Percentiles rank a stretch among this genome's conserved stretches.
Conservation (phyloP, 345 rosid genomes). For the Brassica juncea region DNA sequence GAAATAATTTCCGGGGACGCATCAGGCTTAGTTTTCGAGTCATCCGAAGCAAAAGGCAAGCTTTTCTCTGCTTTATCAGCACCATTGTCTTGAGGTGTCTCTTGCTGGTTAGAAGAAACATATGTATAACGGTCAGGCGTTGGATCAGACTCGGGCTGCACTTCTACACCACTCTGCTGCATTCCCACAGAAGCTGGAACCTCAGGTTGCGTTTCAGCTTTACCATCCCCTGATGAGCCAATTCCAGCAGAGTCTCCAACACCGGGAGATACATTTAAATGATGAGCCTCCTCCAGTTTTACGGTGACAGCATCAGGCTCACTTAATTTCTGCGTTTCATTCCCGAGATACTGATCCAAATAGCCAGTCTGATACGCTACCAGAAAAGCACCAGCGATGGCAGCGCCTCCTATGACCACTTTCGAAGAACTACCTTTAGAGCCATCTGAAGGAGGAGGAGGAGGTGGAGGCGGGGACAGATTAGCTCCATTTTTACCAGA, state of each 20-base stretch:
- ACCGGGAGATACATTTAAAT: slow-evolving; percentile 16
- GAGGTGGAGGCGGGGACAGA: too few species aligned
- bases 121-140: slow-evolving; percentile 37
- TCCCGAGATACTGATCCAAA: slow-evolving; percentile 53
- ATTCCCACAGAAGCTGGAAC: background rate
- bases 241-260: slow-evolving; percentile 42
- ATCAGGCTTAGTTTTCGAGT: slow-evolving; percentile 36
- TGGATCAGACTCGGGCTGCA: slow-evolving; percentile 43
- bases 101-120: slow-evolving; percentile 43
- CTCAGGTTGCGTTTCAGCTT: slow-evolving; percentile 41
- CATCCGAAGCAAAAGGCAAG: slow-evolving; percentile 36
- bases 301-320: slow-evolving; percentile 16
- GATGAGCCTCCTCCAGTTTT: background rate
- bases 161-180: too few species aligned
- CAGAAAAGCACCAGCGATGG: slow-evolving; percentile 41
- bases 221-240: slow-evolving; percentile 33
- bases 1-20: slow-evolving; percentile 36
- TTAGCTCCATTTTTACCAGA: slow-evolving; percentile 53
- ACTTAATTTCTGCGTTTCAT: slow-evolving; percentile 37
- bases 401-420: slow-evolving; percentile 48
- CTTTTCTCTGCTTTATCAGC: slow-evolving; percentile 39
- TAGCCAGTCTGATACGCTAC: slow-evolving; percentile 63
- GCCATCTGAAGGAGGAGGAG: slow-evolving; percentile 38
- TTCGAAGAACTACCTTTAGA: slow-evolving; percentile 47
- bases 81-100: slow-evolving; percentile 38